A percentile compares a stretch with the other conserved stretches of the same genome.
These are phyloP conservation scores for Rosa hybrid DNA, from an alignment of 331 rosid species.

Conservation along the genomic window DNA sequence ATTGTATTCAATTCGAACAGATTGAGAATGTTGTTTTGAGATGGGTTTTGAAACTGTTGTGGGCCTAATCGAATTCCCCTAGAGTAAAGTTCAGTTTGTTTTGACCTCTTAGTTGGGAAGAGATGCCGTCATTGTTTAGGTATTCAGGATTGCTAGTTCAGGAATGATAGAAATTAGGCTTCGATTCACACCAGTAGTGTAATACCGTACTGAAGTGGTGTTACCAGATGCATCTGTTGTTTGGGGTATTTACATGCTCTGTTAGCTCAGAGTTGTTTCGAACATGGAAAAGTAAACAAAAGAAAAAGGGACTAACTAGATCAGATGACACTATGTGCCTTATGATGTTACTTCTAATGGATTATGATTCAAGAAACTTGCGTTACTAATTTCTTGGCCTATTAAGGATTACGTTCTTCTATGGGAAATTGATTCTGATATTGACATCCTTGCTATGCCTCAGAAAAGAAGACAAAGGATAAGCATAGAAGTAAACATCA, in stretches of 20 bases:
- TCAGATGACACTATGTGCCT: background rate
- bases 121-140: no score
- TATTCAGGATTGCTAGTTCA: background rate
- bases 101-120: background rate
- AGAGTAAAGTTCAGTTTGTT: background rate
- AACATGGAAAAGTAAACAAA: background rate
- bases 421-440: slow-evolving; percentile 16
- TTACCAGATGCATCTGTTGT: background rate
- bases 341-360: background rate
- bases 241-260: background rate
- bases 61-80: no score
- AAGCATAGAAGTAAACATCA: slow-evolving; percentile 54
- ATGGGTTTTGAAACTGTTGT: background rate
- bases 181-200: no score
- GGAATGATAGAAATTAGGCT: background rate
- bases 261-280: background rate
- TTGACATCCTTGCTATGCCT: slow-evolving; percentile 26
- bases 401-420: slow-evolving; percentile 11
- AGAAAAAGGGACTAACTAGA: background rate
- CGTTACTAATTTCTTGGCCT: slow-evolving; percentile 3
- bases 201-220: no score
- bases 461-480: slow-evolving; percentile 80
- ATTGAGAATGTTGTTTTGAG: background rate
- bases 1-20: background rate
- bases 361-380: background rate